These are phyloP conservation scores for Pleurotus cornucopiae DNA, from an alignment of 768 basidiomycete genomes.

Conservation along the genomic window DNA sequence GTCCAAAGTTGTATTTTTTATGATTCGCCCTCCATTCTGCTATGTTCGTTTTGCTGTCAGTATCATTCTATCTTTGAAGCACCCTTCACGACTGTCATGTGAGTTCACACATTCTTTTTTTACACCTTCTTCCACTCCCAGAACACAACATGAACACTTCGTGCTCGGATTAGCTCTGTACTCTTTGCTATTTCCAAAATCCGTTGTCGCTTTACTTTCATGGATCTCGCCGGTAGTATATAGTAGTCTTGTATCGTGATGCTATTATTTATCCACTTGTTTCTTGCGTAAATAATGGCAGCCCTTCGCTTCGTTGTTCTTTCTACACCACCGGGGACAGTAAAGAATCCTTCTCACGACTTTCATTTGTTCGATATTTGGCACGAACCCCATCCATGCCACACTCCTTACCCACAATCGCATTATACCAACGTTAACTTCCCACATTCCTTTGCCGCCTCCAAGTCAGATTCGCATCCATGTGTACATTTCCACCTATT, in stretches of 20 bases:
- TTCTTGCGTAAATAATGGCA: neutral
- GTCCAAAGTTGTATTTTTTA: slow-evolving; percentile 1
- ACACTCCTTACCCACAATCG: neutral
- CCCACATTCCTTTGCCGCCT: neutral
- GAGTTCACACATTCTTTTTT: slow-evolving; percentile 4
- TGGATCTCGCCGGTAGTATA: neutral
- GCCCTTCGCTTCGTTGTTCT: neutral
- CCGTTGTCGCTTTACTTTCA: neutral
- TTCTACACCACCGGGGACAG: neutral
- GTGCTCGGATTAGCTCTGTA: slow-evolving; percentile 1
- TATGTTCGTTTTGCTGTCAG: slow-evolving; percentile 8
- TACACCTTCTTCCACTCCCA: neutral
- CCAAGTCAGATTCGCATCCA: neutral
- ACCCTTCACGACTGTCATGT: slow-evolving; percentile 4
- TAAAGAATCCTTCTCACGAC: neutral
- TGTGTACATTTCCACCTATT: slow-evolving; percentile 1
- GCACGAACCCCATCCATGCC: neutral
- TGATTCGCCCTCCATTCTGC: neutral
- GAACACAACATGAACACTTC: neutral
- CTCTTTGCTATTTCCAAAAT: neutral
- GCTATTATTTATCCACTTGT: neutral
- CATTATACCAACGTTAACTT: neutral
- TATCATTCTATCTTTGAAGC: neutral
- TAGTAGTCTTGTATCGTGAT: neutral
- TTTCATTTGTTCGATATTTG: neutral